Conservation (phyloP, 2,329 filamentous ascomycete genomes). For the Capronia coronata region DNA sequence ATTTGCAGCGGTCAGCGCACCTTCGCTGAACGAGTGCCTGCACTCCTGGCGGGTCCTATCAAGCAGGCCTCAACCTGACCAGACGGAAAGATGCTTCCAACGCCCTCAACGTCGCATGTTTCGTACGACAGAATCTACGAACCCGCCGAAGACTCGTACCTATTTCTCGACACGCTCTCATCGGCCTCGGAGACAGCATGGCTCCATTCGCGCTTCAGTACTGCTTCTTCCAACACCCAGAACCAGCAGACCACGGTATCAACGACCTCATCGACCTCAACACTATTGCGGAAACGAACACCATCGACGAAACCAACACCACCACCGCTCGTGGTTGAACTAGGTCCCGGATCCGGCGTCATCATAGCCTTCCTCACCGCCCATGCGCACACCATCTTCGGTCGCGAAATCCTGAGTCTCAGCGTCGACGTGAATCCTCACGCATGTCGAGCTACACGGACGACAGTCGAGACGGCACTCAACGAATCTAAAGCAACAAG, state of each 20-base stretch:
- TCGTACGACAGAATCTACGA: constrained; percentile 86
- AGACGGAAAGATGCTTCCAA: constrained; percentile 98
- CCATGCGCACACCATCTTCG: constrained; percentile 66
- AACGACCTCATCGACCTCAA: neutral
- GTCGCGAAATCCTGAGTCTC: constrained; percentile 60
- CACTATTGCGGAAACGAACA: neutral
- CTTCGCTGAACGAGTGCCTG: too few relatives aligned
- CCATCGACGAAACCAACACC: constrained; percentile 31
- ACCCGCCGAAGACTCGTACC: constrained; percentile 90
- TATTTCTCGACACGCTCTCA: constrained; percentile 86
- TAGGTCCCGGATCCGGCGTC: constrained; percentile 87
- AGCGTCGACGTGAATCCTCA: constrained; percentile 80
- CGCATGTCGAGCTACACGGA: constrained; percentile 67
- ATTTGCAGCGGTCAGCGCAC: too few relatives aligned
- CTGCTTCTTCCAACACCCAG: constrained; percentile 18
- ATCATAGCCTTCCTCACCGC: constrained; percentile 83
- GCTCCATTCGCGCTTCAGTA: constrained; percentile 58
- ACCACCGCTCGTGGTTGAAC: constrained; percentile 66
- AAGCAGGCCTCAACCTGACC: too few relatives aligned
- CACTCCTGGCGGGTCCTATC: too few relatives aligned
- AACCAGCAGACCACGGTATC: neutral
- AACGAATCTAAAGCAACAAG: constrained; percentile 29
- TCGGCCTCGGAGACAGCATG: constrained; percentile 61
- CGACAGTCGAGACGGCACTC: constrained; percentile 57
- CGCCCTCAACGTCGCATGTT: constrained; percentile 87